Conservation (phyloP, 2,329 filamentous ascomycete species). For the Penicillium sumatraense region DNA sequence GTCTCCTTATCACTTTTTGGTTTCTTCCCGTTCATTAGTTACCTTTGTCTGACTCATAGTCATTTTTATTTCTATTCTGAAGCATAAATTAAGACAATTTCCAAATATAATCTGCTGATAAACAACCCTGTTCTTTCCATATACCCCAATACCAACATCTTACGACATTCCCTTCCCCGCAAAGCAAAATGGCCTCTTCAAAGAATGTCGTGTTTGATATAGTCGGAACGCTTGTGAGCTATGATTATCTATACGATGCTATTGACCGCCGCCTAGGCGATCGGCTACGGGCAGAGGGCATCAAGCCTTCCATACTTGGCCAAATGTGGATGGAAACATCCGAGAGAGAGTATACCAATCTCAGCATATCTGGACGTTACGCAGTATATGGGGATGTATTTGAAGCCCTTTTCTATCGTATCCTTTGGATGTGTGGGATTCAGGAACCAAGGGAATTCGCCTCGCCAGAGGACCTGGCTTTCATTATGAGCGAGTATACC, state of each 20-base stretch:
- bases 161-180: background rate
- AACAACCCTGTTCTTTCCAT: background rate
- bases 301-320: constrained; percentile 45
- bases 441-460: constrained; percentile 43
- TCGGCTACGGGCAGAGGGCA: constrained; percentile 37
- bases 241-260: constrained; percentile 44
- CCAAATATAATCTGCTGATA: background rate
- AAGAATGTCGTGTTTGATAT: constrained; percentile 38
- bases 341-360: constrained; percentile 52
- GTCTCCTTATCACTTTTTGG: background rate
- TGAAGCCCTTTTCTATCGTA: constrained; percentile 49
- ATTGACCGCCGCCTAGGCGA: constrained; percentile 45
- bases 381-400: constrained; percentile 44
- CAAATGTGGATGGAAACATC: constrained; percentile 49
- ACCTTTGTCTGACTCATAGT: background rate
- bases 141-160: background rate
- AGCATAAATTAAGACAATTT: background rate
- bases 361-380: constrained; percentile 47
- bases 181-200: constrained; percentile 9
- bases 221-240: constrained; percentile 48
- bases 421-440: constrained; percentile 46
- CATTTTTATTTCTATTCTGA: background rate
- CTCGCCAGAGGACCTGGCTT: constrained; percentile 44
- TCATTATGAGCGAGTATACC: constrained; percentile 41
- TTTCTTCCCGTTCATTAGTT: background rate